These are phyloP conservation scores for Talaromyces sp. DNA, from an alignment of 2,329 filamentous ascomycete species.

Conservation along the genomic window DNA sequence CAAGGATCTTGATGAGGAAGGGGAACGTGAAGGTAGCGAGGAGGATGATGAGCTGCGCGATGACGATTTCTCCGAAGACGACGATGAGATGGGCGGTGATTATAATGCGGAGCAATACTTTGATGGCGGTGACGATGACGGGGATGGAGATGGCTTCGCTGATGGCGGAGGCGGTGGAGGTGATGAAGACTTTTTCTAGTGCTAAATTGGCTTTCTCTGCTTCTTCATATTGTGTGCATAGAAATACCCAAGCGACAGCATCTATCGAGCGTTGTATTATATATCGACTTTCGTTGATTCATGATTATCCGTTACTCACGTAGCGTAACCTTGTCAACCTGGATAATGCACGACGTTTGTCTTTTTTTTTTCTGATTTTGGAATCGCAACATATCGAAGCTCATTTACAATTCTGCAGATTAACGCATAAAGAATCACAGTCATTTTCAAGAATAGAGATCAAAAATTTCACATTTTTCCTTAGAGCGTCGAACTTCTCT, in stretches of 20 bases:
- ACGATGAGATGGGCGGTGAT: slow-evolving; percentile 57
- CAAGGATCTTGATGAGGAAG: slow-evolving; percentile 40
- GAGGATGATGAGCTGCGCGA: slow-evolving; percentile 53
- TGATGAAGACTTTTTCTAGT: slow-evolving; percentile 42
- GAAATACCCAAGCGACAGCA: slow-evolving; percentile 17
- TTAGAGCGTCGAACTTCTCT: neutral
- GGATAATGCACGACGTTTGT: neutral
- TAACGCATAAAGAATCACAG: no score
- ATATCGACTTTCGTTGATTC: neutral
- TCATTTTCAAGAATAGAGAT: neutral
- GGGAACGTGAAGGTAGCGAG: slow-evolving; percentile 45
- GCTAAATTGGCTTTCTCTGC: slow-evolving; percentile 29
- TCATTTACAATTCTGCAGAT: neutral
- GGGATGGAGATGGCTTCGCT: slow-evolving; percentile 53
- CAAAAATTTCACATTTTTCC: neutral
- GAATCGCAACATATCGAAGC: no score
- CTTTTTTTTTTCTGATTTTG: neutral
- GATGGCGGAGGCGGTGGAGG: slow-evolving; percentile 53
- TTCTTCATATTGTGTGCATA: neutral
- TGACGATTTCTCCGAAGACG: slow-evolving; percentile 59
- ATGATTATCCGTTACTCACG: neutral
- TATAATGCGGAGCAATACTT: slow-evolving; percentile 65
- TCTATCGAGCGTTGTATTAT: slow-evolving; percentile 1
- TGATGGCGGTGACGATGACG: slow-evolving; percentile 55
- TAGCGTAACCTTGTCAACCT: neutral